These are phyloP conservation scores for Micractinium sp. DNA, from an alignment of 139 green algal genomes.

Conservation along the genomic window DNA sequence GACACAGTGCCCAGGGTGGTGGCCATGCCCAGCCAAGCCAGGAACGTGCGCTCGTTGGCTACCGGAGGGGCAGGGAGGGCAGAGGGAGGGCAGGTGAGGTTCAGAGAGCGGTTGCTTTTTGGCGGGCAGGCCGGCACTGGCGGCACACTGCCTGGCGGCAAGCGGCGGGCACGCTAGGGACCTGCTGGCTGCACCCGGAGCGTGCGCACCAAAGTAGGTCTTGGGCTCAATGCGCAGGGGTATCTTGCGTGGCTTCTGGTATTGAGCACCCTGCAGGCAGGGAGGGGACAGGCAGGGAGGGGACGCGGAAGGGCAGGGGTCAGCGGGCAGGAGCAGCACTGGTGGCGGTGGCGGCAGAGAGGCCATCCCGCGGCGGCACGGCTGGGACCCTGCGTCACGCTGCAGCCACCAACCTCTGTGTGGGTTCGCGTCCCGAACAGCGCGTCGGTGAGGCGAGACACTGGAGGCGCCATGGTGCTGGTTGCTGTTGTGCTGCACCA, in stretches of 20 bases:
- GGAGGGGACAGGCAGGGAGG: neutral
- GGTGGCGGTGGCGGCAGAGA: neutral
- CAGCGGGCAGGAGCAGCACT: neutral
- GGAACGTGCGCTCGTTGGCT: constrained; percentile 91
- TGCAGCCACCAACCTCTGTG: constrained; percentile 20
- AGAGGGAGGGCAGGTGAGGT: neutral
- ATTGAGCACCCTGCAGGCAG: constrained; percentile 51
- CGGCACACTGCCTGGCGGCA: neutral
- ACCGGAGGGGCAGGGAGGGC: neutral
- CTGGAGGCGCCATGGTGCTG: no score
- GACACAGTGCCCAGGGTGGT: constrained; percentile 85
- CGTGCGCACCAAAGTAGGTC: constrained; percentile 82
- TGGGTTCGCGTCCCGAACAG: constrained; percentile 48
- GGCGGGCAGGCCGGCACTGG: neutral
- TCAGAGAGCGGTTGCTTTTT: no score
- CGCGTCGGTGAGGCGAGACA: constrained; percentile 20
- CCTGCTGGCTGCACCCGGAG: neutral
- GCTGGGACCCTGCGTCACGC: no score
- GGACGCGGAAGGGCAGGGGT: neutral
- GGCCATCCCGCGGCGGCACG: neutral
- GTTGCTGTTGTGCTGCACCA: no score
- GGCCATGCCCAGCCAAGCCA: constrained; percentile 89
- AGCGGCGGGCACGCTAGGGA: neutral
- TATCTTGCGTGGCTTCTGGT: constrained; percentile 80
- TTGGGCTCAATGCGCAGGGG: constrained; percentile 91